phyloP scores from a whole-genome alignment of 495 filamentous ascomycete genomes.

The Xylaria venustula region DNA sequence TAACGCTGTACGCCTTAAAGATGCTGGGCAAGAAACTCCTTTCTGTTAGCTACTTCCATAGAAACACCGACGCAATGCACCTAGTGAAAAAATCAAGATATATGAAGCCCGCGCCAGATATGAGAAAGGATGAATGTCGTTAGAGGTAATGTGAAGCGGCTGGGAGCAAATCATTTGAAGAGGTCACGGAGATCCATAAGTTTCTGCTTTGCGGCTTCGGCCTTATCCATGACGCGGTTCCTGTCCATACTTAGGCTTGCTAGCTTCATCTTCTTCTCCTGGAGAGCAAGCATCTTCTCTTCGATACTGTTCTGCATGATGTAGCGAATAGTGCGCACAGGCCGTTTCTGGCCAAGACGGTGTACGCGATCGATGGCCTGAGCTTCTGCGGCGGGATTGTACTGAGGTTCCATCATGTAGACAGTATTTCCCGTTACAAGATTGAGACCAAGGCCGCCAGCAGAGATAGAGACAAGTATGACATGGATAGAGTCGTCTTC shows the following conservation, averaged over 20 bases:
- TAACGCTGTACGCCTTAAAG: not conserved
- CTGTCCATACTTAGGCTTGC: slow-evolving; percentile 77
- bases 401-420: slow-evolving; percentile 98
- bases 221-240: slow-evolving; percentile 61
- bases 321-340: slow-evolving; percentile 77
- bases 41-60: not conserved
- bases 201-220: slow-evolving; percentile 70
- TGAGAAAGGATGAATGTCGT: not conserved
- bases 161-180: slow-evolving; percentile 60
- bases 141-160: not conserved
- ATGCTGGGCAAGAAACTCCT: not conserved
- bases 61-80: slow-evolving; percentile 16
- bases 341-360: slow-evolving; percentile 82
- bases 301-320: slow-evolving; percentile 91
- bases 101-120: not conserved
- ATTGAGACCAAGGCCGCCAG: slow-evolving; percentile 90
- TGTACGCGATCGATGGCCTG: slow-evolving; percentile 95
- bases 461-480: slow-evolving; percentile 87
- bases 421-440: slow-evolving; percentile 80
- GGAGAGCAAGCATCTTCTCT: slow-evolving; percentile 86
- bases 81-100: not conserved
- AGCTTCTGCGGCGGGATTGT: slow-evolving; percentile 90
- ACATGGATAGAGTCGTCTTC: slow-evolving; percentile 69
- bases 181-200: slow-evolving; percentile 79
- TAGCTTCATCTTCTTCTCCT: slow-evolving; percentile 85